These are phyloP conservation scores for Picea glauca DNA, from an alignment of 75 land plant species.

Conservation along the genomic window DNA sequence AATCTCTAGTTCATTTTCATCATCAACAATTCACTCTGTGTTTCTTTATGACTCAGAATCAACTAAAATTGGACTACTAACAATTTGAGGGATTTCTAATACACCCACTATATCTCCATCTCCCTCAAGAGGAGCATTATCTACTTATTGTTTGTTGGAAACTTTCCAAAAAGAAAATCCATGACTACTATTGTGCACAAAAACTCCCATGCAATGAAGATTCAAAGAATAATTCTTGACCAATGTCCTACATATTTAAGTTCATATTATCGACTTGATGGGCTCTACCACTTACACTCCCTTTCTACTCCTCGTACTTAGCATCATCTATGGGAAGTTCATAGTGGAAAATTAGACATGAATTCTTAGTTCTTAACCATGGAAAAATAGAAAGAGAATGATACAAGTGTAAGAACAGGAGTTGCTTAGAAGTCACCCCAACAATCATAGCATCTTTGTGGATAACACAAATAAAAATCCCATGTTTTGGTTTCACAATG, in stretches of 20 bases:
- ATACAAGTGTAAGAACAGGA: conserved; percentile 68
- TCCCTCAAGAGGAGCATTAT: background rate
- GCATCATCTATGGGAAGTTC: conserved; percentile 80
- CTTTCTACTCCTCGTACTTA: conserved; percentile 54
- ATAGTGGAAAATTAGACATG: conserved; percentile 69
- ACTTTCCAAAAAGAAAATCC: too few species aligned
- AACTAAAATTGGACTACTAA: background rate
- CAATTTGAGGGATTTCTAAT: background rate
- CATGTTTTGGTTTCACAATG: conserved; percentile 16
- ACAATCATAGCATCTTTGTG: conserved; percentile 47
- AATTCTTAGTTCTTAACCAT: conserved; percentile 62
- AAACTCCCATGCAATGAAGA: too few species aligned
- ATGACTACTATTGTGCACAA: too few species aligned
- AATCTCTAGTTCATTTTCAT: background rate
- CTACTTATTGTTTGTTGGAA: background rate
- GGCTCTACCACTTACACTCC: background rate
- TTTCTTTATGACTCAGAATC: background rate
- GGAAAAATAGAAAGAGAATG: conserved; percentile 66
- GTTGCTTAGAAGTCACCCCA: conserved; percentile 39
- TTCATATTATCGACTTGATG: background rate
- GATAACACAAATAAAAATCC: conserved; percentile 43
- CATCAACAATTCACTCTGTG: background rate
- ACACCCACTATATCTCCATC: background rate
- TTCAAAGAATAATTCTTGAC: background rate
- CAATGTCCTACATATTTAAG: background rate